Evolutionary conservation across 2,329 filamentous ascomycete genomes (phyloP).

Genomic region (Fusarium tanahbumbuense): DNA sequence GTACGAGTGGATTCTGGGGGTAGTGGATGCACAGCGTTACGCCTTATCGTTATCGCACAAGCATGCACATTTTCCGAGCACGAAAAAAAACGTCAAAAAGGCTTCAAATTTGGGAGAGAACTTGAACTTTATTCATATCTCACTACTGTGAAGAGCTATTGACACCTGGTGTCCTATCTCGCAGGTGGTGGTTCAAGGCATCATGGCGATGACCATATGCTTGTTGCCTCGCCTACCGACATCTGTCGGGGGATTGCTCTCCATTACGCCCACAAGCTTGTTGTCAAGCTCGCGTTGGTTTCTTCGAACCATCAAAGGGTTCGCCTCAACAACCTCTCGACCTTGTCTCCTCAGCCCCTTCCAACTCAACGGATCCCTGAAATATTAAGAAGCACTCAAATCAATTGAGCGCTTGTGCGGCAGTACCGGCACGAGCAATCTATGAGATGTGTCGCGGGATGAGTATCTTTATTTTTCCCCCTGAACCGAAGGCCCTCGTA

Average conservation of each 20-base stretch:
- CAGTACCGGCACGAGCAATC: conserved; percentile 52
- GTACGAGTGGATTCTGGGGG: conserved; percentile 13
- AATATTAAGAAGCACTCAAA: conserved; percentile 50
- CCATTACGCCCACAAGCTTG: conserved; percentile 9
- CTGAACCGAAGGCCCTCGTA: conserved; percentile 48
- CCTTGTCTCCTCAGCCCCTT: conserved; percentile 27
- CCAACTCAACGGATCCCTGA: conserved; percentile 42
- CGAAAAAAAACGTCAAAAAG: conserved; percentile 6
- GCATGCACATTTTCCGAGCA: background rate
- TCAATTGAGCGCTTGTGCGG: conserved; percentile 43
- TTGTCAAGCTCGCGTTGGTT: conserved; percentile 10
- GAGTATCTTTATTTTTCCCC: conserved; percentile 53
- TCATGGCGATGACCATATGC: conserved; percentile 1
- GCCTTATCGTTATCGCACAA: conserved; percentile 1
- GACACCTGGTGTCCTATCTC: conserved; percentile 8
- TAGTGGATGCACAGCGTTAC: background rate
- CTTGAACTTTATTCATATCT: conserved; percentile 38
- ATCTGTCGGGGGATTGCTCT: conserved; percentile 9
- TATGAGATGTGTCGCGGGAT: conserved; percentile 54
- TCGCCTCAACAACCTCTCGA: conserved; percentile 13
- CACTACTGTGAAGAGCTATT: conserved; percentile 24
- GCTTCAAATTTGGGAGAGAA: conserved; percentile 15
- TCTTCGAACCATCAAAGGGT: conserved; percentile 20
- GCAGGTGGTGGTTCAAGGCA: conserved; percentile 7
- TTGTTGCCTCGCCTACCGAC: conserved; percentile 2